These are phyloP conservation scores for Fusarium chaquense DNA, from an alignment of 2,329 filamentous ascomycete genomes.

Conservation along the genomic window DNA sequence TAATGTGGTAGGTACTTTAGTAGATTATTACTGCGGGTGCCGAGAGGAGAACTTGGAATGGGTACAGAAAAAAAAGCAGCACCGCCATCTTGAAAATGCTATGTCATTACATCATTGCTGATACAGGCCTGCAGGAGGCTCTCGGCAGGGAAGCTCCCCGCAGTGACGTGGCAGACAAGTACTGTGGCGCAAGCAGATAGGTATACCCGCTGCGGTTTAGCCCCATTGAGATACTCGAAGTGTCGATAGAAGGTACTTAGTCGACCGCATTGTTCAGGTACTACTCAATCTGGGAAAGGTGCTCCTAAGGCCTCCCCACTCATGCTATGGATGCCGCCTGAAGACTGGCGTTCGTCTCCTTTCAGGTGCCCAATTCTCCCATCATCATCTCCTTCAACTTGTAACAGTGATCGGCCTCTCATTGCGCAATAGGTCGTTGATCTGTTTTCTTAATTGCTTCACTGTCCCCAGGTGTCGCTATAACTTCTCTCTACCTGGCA, in stretches of 20 bases:
- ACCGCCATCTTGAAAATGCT: slow-evolving; percentile 32
- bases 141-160: slow-evolving; percentile 36
- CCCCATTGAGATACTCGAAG: neutral
- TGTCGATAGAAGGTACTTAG: slow-evolving; percentile 11
- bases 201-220: neutral
- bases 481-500: neutral
- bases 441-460: neutral
- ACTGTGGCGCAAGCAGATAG: neutral
- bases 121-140: neutral
- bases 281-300: slow-evolving; percentile 15
- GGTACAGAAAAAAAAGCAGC: slow-evolving; percentile 11
- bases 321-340: slow-evolving; percentile 25
- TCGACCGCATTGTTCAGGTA: slow-evolving; percentile 23
- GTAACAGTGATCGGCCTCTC: slow-evolving; percentile 4
- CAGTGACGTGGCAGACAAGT: slow-evolving; percentile 29
- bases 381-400: slow-evolving; percentile 39
- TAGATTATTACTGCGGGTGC: neutral
- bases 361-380: slow-evolving; percentile 47
- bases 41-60: neutral
- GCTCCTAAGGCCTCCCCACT: slow-evolving; percentile 27
- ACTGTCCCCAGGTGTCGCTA: neutral
- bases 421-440: neutral
- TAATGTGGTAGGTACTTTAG: neutral
- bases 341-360: slow-evolving; percentile 29
- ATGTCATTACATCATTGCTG: slow-evolving; percentile 39